Conservation (phyloP, 257 asterid species). For the Primulina tabacum region DNA sequence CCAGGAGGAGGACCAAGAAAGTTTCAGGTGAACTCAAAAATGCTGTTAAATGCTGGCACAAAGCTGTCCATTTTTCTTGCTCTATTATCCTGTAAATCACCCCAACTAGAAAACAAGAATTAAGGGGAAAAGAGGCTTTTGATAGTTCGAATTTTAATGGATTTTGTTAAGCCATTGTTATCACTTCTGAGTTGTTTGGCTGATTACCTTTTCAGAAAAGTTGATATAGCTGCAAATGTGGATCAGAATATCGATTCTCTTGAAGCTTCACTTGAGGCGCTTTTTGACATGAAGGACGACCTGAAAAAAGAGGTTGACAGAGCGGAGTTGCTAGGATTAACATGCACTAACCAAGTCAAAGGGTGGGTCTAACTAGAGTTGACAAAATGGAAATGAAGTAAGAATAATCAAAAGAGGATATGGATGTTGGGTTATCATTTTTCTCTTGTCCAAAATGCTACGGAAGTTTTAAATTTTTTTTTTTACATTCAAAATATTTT, state of each 20-base stretch:
- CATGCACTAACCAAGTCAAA: constrained; percentile 43
- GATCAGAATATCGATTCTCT: constrained; percentile 30
- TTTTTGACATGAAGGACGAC: constrained; percentile 40
- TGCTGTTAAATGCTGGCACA: background rate
- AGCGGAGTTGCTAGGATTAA: constrained; percentile 39
- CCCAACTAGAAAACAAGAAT: background rate
- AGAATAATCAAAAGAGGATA: constrained; percentile 28
- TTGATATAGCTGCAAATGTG: constrained; percentile 17
- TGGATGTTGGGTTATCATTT: too few relatives aligned
- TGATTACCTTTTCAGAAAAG: constrained; percentile 10
- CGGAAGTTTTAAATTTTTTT: too few relatives aligned
- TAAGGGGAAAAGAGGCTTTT: background rate
- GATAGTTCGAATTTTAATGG: constrained; percentile 18
- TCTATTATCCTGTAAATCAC: background rate
- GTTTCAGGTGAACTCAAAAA: constrained; percentile 8
- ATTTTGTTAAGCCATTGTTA: constrained; percentile 25
- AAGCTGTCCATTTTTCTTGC: constrained; percentile 10
- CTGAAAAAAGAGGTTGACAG: constrained; percentile 42
- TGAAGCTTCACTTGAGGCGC: constrained; percentile 38
- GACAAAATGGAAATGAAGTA: constrained; percentile 33
- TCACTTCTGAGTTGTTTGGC: constrained; percentile 12
- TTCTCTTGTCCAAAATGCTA: too few relatives aligned
- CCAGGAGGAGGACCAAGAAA: constrained; percentile 2
- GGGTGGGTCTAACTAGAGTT: constrained; percentile 47
- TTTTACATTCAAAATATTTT: too few relatives aligned